phyloP scores from a whole-genome alignment of 1,139 yeast genomes.

The Saccharomyces hybrid region DNA sequence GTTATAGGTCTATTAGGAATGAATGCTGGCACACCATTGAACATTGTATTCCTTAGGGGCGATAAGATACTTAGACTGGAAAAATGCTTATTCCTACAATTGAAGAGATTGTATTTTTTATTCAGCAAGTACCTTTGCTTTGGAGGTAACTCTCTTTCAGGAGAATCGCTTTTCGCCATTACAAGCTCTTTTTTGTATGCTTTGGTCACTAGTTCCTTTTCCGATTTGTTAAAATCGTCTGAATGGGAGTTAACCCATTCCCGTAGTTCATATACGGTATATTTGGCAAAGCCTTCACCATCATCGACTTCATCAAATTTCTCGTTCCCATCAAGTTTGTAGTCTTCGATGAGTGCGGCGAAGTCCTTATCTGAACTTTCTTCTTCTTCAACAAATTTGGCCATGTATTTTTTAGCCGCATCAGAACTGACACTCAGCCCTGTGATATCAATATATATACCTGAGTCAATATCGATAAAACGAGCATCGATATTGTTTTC shows the following conservation, averaged over 20 bases:
- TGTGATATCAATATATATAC: slow-evolving; percentile 65
- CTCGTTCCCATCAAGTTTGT: not conserved
- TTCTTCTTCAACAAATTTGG: slow-evolving; percentile 5
- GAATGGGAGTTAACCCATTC: slow-evolving; percentile 9
- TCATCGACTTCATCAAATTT: slow-evolving; percentile 3
- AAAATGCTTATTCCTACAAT: slow-evolving; percentile 51
- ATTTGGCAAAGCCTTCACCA: slow-evolving; percentile 12
- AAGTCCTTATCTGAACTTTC: not conserved
- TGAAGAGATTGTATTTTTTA: slow-evolving; percentile 32
- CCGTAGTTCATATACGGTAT: slow-evolving; percentile 8
- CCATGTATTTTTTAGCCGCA: slow-evolving; percentile 7
- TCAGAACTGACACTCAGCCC: slow-evolving; percentile 39
- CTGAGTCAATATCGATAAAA: slow-evolving; percentile 69
- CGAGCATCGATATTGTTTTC: slow-evolving; percentile 74
- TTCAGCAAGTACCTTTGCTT: slow-evolving; percentile 23
- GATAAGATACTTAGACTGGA: slow-evolving; percentile 39
- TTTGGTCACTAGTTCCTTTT: slow-evolving; percentile 6
- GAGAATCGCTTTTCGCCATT: slow-evolving; percentile 7
- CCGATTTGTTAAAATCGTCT: slow-evolving; percentile 7
- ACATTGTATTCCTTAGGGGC: slow-evolving; percentile 41
- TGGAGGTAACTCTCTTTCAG: slow-evolving; percentile 15
- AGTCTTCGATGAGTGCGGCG: not conserved
- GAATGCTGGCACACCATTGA: slow-evolving; percentile 46
- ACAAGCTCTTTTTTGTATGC: slow-evolving; percentile 2
- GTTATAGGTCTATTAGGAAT: slow-evolving; percentile 39